phyloP scores from a whole-genome alignment of 169 alveolate species.

The Plasmodium inui region DNA sequence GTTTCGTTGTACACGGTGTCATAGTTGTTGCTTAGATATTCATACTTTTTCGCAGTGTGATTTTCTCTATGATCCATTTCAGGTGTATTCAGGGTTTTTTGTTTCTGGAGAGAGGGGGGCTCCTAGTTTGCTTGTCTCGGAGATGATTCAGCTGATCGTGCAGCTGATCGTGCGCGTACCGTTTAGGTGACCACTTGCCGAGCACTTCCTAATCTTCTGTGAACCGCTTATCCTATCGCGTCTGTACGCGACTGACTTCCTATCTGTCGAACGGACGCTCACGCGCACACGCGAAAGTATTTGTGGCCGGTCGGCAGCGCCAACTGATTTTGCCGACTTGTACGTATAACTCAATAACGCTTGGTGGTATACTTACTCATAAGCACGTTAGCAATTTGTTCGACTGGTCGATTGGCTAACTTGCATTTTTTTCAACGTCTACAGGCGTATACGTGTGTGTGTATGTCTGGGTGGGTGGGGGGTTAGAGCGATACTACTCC shows the following conservation, averaged over 20 bases:
- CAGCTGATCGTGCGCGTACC: neutral
- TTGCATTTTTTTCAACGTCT: neutral
- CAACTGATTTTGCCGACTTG: neutral
- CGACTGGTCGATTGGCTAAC: neutral
- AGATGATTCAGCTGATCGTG: neutral
- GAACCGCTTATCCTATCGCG: no score
- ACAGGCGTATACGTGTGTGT: neutral
- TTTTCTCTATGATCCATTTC: constrained; percentile 69
- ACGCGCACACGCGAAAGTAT: neutral
- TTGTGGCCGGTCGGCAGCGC: neutral
- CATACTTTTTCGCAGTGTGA: constrained; percentile 54
- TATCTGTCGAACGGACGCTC: neutral
- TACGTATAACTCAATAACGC: neutral
- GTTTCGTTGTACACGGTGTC: constrained; percentile 31
- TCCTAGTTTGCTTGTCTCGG: neutral
- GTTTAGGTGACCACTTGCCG: neutral
- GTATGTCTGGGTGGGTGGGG: neutral
- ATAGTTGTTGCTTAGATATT: constrained; percentile 37
- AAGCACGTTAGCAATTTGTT: neutral
- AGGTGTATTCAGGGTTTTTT: neutral
- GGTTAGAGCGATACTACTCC: neutral
- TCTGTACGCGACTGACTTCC: neutral
- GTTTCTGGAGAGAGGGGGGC: neutral
- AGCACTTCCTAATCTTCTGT: neutral
- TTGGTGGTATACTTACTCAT: neutral